Percentiles rank a stretch among this genome's conserved stretches.
Evolutionary conservation across 2,329 filamentous ascomycete genomes (phyloP).

Genomic region (Aspergillus glaucus): DNA sequence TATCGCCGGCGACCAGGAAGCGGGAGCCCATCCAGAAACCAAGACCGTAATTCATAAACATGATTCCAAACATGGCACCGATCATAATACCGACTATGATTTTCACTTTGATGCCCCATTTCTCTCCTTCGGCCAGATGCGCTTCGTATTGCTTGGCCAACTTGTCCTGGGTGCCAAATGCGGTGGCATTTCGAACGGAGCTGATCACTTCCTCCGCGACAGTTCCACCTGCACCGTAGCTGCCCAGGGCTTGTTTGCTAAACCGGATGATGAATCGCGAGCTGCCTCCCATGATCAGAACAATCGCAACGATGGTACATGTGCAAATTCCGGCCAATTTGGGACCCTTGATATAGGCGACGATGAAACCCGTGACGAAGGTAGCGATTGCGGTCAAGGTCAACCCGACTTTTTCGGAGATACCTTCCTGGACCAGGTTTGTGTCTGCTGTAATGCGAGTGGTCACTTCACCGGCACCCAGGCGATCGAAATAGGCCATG

Average conservation of each 20-base stretch:
- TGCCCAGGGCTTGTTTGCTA: conserved; percentile 68
- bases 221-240: conserved; percentile 78
- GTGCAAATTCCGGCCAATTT: conserved; percentile 83
- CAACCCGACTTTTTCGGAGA: conserved; percentile 81
- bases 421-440: conserved; percentile 86
- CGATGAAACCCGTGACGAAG: conserved; percentile 82
- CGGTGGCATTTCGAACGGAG: conserved; percentile 84
- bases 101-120: conserved; percentile 71
- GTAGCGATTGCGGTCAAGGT: conserved; percentile 71
- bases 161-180: conserved; percentile 89
- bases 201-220: conserved; percentile 92
- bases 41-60: conserved; percentile 82
- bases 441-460: conserved; percentile 92
- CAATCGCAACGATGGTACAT: conserved; percentile 72
- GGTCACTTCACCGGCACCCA: conserved; percentile 87
- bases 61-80: conserved; percentile 71
- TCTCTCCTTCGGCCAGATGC: conserved; percentile 67
- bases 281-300: conserved; percentile 68
- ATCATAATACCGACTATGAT: conserved; percentile 69
- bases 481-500: conserved; percentile 87
- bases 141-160: conserved; percentile 78
- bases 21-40: conserved; percentile 82
- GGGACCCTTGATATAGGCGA: conserved; percentile 88
- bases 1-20: conserved; percentile 62
- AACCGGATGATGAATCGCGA: conserved; percentile 72